Evolutionary conservation across 2,329 filamentous ascomycete genomes (phyloP).

Genomic region (Xylariaceae sp.): DNA sequence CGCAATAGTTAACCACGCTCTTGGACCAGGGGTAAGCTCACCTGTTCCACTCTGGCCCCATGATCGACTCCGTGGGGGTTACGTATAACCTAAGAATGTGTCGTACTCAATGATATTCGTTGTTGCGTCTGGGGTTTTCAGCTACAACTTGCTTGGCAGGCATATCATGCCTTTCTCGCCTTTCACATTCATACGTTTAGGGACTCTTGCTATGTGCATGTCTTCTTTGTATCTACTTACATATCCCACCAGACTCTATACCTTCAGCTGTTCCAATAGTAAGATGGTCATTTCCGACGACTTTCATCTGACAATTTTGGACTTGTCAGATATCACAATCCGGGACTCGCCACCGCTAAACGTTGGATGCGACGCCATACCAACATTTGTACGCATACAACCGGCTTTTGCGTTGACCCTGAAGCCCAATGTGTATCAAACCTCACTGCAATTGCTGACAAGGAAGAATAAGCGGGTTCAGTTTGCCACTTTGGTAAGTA

Average conservation of each 20-base stretch:
- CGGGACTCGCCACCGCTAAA: neutral
- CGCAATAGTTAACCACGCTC: conserved; percentile 9
- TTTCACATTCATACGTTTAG: too few species aligned
- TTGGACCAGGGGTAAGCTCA: conserved; percentile 21
- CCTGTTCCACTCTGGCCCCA: conserved; percentile 13
- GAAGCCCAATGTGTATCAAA: neutral
- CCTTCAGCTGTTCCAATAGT: neutral
- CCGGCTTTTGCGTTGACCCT: neutral
- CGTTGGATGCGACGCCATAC: neutral
- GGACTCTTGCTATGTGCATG: too few species aligned
- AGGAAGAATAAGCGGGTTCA: too few species aligned
- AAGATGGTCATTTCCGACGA: too few species aligned
- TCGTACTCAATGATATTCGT: conserved; percentile 1
- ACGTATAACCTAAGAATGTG: neutral
- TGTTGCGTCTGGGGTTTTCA: neutral
- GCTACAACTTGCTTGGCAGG: neutral
- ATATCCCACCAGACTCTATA: too few species aligned
- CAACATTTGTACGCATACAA: neutral
- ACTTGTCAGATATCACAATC: conserved; percentile 16
- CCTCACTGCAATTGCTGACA: neutral
- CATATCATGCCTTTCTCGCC: too few species aligned
- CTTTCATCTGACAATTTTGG: neutral
- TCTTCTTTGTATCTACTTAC: too few species aligned
- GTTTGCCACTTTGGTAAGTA: too few species aligned
- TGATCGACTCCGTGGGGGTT: conserved; percentile 21